Evolutionary conservation across 768 basidiomycete genomes (phyloP), one percentile per base, ranked within the genome.

Genomic region (Punctularia strigosozonata): DNA sequence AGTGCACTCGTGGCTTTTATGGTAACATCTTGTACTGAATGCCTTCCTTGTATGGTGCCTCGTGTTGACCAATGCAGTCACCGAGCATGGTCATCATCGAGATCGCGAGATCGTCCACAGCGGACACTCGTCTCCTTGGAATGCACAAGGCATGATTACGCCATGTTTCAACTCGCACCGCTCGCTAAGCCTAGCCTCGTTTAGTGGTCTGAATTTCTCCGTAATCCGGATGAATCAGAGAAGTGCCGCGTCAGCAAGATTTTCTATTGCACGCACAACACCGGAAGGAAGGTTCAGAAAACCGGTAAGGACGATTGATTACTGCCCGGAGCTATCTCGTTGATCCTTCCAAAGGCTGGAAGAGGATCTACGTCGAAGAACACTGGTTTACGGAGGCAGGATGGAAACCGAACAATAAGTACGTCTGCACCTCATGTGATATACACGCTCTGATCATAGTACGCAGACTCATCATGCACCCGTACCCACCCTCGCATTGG

Each of bases 11-110:
- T 34, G 10, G 15, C 12, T 15, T 7, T 28, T 25, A n/a, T 7
- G 23, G 24, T 15, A 17, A 12, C n/a, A 25, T 34, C 17, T 18
- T 14, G 19, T 14, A 19, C 22, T 30, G 10, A 10, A 15, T 10
- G 10, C 10, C 28, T 30, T 30, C 15, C 15, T 30, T 30, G 10
- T 30, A 10, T 30, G 10, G 10, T 10, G 10, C 15, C 28, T 30
- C 15, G 28, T 30, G 10, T 30, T 30, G 10, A 6, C 15, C 28
- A 10, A 10, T 10, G 15, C 20, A 67, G 65, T 63, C 69, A 1
- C 65, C 59, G 7, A 64, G 56, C 36, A 66, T 63, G 57, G 57
- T 71, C 31, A 61, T 71, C 36, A 53, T 71, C 42, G 69, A 69
- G 32, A 48, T 71, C 20, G 52, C 43, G 19, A 53, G 62, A 17